A percentile compares a stretch with the other conserved stretches of the same genome.
phyloP scores from a whole-genome alignment of 129 eudicot species.

The Chrysanthemum seticuspe region DNA sequence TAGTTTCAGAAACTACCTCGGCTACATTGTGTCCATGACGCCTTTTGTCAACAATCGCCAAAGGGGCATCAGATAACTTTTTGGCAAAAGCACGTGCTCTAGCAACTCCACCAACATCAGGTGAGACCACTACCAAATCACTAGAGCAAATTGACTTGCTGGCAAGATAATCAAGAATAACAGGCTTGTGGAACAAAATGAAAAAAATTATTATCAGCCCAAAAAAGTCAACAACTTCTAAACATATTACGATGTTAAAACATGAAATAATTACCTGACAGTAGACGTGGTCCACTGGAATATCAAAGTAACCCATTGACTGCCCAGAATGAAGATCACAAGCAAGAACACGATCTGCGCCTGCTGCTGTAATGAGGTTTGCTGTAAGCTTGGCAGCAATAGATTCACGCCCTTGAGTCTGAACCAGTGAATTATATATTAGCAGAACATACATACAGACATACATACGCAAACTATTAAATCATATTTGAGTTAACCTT shows the following conservation, averaged over 20 bases:
- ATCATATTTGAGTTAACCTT: conserved; percentile 37
- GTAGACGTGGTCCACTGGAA: conserved; percentile 86
- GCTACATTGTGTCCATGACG: conserved; percentile 91
- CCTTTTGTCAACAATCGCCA: conserved; percentile 93
- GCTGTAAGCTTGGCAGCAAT: conserved; percentile 86
- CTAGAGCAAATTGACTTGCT: conserved; percentile 70
- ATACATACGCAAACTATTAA: not conserved
- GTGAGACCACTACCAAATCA: conserved; percentile 88
- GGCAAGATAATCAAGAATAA: conserved; percentile 89
- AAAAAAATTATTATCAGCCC: conserved; percentile 16
- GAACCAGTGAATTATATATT: conserved; percentile 14
- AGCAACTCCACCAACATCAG: conserved; percentile 99
- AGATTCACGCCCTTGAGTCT: conserved; percentile 96
- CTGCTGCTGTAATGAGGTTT: conserved; percentile 75
- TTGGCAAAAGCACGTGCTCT: conserved; percentile 95
- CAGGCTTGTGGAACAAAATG: conserved; percentile 62
- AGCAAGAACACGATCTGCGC: conserved; percentile 92
- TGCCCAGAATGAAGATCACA: conserved; percentile 95
- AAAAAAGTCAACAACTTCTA: not conserved
- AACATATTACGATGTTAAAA: not conserved
- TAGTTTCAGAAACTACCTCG: conserved; percentile 46
- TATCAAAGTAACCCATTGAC: conserved; percentile 93
- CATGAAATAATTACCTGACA: conserved; percentile 59
- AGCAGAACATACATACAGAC: conserved; percentile 6
- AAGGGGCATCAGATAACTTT: conserved; percentile 86